phyloP scores from a whole-genome alignment of 352 stramenopile genomes.

The Phytophthora pistaciae region DNA sequence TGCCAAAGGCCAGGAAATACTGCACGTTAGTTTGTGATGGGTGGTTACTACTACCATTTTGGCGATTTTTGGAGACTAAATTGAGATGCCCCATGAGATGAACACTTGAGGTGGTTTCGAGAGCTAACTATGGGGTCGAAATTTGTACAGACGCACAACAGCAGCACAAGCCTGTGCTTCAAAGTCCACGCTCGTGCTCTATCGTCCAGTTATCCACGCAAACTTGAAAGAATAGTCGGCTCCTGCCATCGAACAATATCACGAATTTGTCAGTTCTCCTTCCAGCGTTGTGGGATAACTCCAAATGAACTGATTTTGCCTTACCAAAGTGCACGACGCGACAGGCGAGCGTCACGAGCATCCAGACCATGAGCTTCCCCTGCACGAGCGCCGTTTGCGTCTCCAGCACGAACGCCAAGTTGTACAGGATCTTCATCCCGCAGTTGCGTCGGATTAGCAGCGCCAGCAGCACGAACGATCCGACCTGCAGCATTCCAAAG shows the following conservation, averaged over 20 bases:
- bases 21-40: not conserved
- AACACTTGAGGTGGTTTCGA: not conserved
- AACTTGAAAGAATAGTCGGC: constrained; percentile 39
- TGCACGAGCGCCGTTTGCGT: constrained; percentile 27
- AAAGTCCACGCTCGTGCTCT: no score
- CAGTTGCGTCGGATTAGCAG: constrained; percentile 22
- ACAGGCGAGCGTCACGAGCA: constrained; percentile 28
- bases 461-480: constrained; percentile 26
- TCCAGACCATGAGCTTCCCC: constrained; percentile 34
- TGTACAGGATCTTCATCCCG: constrained; percentile 24
- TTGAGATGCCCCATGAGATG: not conserved
- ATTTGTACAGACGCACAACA: not conserved
- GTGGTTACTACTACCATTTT: not conserved
- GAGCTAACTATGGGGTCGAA: no score
- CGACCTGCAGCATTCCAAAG: constrained; percentile 34
- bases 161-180: no score
- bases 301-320: not conserved
- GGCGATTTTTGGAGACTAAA: not conserved
- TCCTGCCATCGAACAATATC: constrained; percentile 6
- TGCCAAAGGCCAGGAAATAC: not conserved
- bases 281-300: no score
- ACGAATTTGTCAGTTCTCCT: not conserved
- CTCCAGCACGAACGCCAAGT: constrained; percentile 48
- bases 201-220: constrained; percentile 17
- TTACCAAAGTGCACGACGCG: constrained; percentile 35